Percentiles rank a stretch among this genome's conserved stretches.
These are phyloP conservation scores for Beauveria medogensis DNA, from an alignment of 2,329 filamentous ascomycete species.

Conservation along the genomic window DNA sequence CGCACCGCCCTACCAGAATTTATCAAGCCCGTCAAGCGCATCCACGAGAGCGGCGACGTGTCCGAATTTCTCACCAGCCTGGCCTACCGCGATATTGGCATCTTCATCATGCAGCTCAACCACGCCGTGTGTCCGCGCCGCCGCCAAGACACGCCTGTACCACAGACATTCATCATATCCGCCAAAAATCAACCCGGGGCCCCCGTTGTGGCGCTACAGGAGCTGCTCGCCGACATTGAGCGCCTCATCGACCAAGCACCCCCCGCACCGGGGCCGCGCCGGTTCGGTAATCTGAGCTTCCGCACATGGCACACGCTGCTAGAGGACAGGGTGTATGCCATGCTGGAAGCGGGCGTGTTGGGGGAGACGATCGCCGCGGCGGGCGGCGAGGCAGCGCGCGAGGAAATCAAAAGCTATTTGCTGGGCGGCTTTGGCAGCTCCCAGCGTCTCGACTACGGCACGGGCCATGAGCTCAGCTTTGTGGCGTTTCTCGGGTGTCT, in stretches of 20 bases:
- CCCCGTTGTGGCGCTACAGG: conserved; percentile 56
- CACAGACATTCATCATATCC: conserved; percentile 35
- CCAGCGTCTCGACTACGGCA: conserved; percentile 89
- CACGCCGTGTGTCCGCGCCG: conserved; percentile 68
- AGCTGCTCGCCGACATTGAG: conserved; percentile 57
- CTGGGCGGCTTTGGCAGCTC: conserved; percentile 80
- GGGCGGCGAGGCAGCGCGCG: conserved; percentile 38
- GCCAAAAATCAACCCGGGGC: conserved; percentile 31
- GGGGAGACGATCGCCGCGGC: conserved; percentile 22
- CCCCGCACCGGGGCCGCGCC: conserved; percentile 73
- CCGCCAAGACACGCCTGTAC: conserved; percentile 27
- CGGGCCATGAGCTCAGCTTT: conserved; percentile 92
- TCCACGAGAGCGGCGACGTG: conserved; percentile 80
- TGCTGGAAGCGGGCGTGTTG: conserved; percentile 23
- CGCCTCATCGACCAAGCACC: conserved; percentile 68
- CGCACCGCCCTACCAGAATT: conserved; percentile 44
- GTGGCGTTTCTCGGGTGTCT: conserved; percentile 81
- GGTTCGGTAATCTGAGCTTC: conserved; percentile 91
- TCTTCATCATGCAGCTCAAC: conserved; percentile 86
- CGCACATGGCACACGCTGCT: conserved; percentile 71
- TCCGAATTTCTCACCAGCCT: conserved; percentile 67
- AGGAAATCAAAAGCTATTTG: conserved; percentile 72
- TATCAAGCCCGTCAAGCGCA: conserved; percentile 63
- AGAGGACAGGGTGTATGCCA: conserved; percentile 43
- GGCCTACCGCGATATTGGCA: conserved; percentile 80